Base-by-base conservation (phyloP, 169 alveolate genomes). In the Amoebophrya sp. region DNA sequence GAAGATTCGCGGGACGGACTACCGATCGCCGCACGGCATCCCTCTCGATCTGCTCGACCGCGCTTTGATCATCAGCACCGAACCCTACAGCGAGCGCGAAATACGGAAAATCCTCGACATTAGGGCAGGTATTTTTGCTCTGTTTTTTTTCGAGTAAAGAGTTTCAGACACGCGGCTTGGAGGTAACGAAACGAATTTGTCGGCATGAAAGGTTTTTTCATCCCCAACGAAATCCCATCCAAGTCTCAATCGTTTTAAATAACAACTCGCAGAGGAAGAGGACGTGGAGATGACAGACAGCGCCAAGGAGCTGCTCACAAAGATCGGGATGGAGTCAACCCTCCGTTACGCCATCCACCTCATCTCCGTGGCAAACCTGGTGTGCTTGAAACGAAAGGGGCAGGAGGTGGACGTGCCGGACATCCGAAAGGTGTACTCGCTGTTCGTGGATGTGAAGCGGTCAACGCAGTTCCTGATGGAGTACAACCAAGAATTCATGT, bases 11-110 rank as follows among this genome's bases (percentile, higher is more conserved):
- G 99, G 99, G 87, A 98, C 99, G 5, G 97, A 97, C 90, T 97
- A 97, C 94, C 95, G 95, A 89, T 95, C 99, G 42, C 99, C 99
- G 41, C 99, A 98, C 94, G 99, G 99, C 78, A 94, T 98, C 38
- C 99, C 99, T 0, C 94, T 98, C 41, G 99, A 98, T 94, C 95
- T 98, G 41, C 95, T 98, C 48, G 99, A 98, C 94, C 94, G 99
- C 88, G 93, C 97, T 29, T 95, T 98, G 92, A 98, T 98, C 91
- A 98, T 98, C 29, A 97, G 98, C 38, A 98, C 99, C 13, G 94
- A 94, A 90, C 99, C 99, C n/a, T 98, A 98, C 95, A 94, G 94
- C 39, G 96, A 96, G 90, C 95, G 97, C 89, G 99, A 98, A 88
- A 95, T 95, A 48, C 89, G n/a, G n/a, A n/a, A n/a, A n/a, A n/a